Evolutionary conservation across 345 rosid genomes (phyloP).

Genomic region (Salix brachista): DNA sequence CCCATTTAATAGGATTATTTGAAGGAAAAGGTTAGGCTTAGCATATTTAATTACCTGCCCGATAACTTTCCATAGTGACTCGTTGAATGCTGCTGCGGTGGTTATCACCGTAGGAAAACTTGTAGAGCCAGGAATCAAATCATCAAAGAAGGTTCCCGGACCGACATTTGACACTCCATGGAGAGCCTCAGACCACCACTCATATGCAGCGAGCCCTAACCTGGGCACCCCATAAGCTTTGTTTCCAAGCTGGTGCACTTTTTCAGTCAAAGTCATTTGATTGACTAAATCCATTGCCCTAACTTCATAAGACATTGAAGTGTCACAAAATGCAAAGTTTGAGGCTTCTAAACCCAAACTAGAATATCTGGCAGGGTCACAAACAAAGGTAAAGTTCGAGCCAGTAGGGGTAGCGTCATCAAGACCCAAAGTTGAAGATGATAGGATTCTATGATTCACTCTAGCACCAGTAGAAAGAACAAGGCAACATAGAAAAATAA

Average conservation of each 20-base stretch:
- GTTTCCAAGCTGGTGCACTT: constrained; percentile 31
- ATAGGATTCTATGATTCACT: background rate
- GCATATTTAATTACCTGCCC: constrained; percentile 30
- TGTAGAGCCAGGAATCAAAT: constrained; percentile 32
- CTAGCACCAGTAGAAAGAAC: background rate
- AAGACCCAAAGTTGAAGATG: background rate
- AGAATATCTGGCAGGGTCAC: constrained; percentile 18
- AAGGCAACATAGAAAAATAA: background rate
- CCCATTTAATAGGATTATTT: no score
- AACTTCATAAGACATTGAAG: constrained; percentile 17
- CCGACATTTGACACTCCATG: constrained; percentile 46
- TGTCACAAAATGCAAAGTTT: constrained; percentile 24
- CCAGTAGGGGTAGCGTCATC: background rate
- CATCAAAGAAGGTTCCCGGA: constrained; percentile 27
- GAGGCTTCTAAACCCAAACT: constrained; percentile 20
- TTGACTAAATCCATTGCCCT: constrained; percentile 38
- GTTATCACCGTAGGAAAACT: constrained; percentile 45
- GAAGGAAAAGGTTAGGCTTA: no score
- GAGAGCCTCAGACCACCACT: constrained; percentile 54
- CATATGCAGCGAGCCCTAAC: constrained; percentile 35
- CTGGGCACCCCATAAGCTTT: constrained; percentile 22
- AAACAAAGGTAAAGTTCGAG: constrained; percentile 12
- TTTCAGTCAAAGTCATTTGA: constrained; percentile 30
- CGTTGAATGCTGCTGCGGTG: constrained; percentile 35
- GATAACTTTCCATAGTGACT: constrained; percentile 36